These are phyloP conservation scores for Mytilinidion resinicola DNA, from an alignment of 495 filamentous ascomycete genomes.

Conservation along the genomic window DNA sequence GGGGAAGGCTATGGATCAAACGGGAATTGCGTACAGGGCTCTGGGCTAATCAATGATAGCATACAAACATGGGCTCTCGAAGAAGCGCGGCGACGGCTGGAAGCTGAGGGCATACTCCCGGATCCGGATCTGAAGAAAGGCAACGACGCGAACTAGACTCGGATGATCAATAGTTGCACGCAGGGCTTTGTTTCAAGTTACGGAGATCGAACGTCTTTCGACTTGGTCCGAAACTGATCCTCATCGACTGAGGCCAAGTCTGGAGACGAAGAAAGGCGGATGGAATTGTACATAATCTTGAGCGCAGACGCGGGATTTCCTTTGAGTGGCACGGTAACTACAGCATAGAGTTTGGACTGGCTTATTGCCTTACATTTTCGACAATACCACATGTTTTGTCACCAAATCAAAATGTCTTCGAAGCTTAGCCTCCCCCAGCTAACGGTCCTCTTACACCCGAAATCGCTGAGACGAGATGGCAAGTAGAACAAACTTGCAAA, in stretches of 20 bases:
- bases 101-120: slow-evolving; percentile 87
- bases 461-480: too few species aligned
- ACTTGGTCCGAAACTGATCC: background rate
- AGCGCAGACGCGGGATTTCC: background rate
- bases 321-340: background rate
- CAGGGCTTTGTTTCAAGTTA: background rate
- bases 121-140: slow-evolving; percentile 46
- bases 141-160: background rate
- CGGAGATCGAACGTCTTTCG: background rate
- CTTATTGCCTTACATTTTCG: background rate
- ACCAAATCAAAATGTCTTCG: too few species aligned
- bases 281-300: background rate
- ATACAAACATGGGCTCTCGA: slow-evolving; percentile 99
- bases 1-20: background rate
- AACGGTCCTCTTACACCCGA: too few species aligned
- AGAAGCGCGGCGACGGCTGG: slow-evolving; percentile 86
- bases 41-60: slow-evolving; percentile 43
- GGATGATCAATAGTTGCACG: background rate
- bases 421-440: too few species aligned
- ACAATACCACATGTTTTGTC: background rate
- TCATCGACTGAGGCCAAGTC: background rate
- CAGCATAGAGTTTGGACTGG: slow-evolving; percentile 3
- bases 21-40: too few species aligned
- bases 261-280: background rate
- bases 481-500: too few species aligned